Evolutionary conservation across 768 basidiomycete genomes (phyloP), one percentile per base, ranked within the genome.

Genomic region (Candolleomyces eurysporus): DNA sequence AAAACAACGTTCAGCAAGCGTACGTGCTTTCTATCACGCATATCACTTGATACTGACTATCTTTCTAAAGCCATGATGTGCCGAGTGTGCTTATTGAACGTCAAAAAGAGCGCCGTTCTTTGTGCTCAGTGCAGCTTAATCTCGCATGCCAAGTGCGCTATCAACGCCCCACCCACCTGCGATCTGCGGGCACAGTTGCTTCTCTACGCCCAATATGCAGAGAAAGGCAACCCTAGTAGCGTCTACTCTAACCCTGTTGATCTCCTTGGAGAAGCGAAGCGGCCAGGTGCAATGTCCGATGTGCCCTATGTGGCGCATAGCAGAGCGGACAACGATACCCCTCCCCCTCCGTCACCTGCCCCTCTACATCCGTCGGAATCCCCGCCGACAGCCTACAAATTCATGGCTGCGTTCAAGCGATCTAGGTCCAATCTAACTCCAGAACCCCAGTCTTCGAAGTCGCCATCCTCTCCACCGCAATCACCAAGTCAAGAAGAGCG

Each of bases 1-100:
- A 95, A 92, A 78, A 96, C 94, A 4, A 90, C 90, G 9, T 97
- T 98, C 73, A 87, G 88, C 68, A 95, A 95, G 79, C 86, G 95
- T 97, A 71, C 72, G 91, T 79, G 14, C 48, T 16, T 48, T 66
- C 60, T 55, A 57, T 36, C 36, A 36, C 36, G 22, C 40, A 40
- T 54, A 60, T 30, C 39, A 52, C 36, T 59, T 55, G 45, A 10
- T 49, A 53, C 62, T 66, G 45, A 64, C 63, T 39, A 61, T 55
- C 56, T 52, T 26, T 26, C 52, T 57, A 5, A 67, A 98, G 96
- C 92, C 30, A 89, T 97, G 79, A 76, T 82, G 2, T 98, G 96
- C 74, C 84, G 92, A 43, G 89, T 97, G 16, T 97, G 96, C 72
- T 80, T 86, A 61, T 76, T 80, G 45, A 83, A 80, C 62, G 89